Percentiles rank a stretch among this genome's conserved stretches.
These are phyloP conservation scores for Chlamydomonas applanata DNA, from an alignment of 139 green algal genomes.

Conservation along the genomic window DNA sequence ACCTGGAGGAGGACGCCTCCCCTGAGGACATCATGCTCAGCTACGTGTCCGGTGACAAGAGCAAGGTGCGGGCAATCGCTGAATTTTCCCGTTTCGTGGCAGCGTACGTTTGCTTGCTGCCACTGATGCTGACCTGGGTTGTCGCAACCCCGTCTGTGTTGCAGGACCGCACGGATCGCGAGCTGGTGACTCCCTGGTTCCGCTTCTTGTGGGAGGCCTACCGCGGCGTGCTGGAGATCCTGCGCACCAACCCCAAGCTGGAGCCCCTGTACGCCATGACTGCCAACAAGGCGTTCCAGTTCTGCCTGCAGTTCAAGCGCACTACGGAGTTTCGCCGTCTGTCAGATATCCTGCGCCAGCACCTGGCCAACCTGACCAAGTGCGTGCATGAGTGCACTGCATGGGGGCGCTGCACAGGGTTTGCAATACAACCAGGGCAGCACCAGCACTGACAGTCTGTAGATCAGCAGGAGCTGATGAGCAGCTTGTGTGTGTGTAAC, in stretches of 20 bases:
- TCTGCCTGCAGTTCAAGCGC: slow-evolving; percentile 97
- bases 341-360: slow-evolving; percentile 97
- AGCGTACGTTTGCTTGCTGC: not conserved
- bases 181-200: slow-evolving; percentile 99
- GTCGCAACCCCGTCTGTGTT: not conserved
- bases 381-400: slow-evolving; percentile 29
- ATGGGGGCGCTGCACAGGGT: no score
- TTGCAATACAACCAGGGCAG: no score
- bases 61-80: slow-evolving; percentile 55
- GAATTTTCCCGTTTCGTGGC: not conserved
- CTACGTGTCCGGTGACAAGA: slow-evolving; percentile 93
- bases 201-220: slow-evolving; percentile 99
- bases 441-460: no score
- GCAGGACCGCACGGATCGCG: slow-evolving; percentile 91
- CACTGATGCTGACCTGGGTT: not conserved
- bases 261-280: slow-evolving; percentile 94
- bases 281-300: slow-evolving; percentile 75
- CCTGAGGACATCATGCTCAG: slow-evolving; percentile 97
- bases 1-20: slow-evolving; percentile 93
- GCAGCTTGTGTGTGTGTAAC: no score
- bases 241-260: slow-evolving; percentile 97
- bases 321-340: slow-evolving; percentile 96
- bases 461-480: no score
- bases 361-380: slow-evolving; percentile 95
- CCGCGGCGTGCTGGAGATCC: slow-evolving; percentile 92